Base-by-base conservation (phyloP, 768 basidiomycete species). In the Pleurotus platypus region DNA sequence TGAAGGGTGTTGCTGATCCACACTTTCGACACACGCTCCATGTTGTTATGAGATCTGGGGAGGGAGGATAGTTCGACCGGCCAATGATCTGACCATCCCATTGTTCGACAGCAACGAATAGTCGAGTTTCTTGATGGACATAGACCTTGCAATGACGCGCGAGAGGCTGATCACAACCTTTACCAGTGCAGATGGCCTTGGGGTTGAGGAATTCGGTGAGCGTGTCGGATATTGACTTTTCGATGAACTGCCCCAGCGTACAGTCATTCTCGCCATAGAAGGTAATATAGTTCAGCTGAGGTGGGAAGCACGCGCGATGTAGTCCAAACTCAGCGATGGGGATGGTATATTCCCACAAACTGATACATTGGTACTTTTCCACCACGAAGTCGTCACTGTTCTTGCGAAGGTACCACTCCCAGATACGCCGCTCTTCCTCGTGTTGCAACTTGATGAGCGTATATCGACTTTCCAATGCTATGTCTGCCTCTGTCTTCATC, bases 321-420 rank as follows among this genome's bases (percentile, higher is more conserved):
- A 75, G 73, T 3, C 84, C 85, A 61, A 84, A 78, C 56, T 87
- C 87, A 37, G 81, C 78, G 27, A 82, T 82, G 6, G 90, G 92
- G n/a, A 94, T 79, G 22, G 84, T 87, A 64, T 87, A 90, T 64
- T 89, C 86, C 73, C 87, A 84, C 15, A 95, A 71, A 62, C 81
- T 85, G 67, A 98, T 88, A 64, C 87, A 85, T 66, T 98, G 97
- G 64, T 95, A 97, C 67, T 94, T 92, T 68, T 94, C 92, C 42
- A 95, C 90, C 38, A 90, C 82, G 63, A 98, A 88, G 65, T 92
- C 89, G 64, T 94, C 91, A 11, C 75, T 67, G 66, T 94, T 93
- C 71, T 92, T 90, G 49, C 90, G 83, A 9, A 91, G 74, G 66
- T 96, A 96, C 94, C 94, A 97, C 64, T 94, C 91, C 94, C 95